These are phyloP conservation scores for Candida manassasensis DNA, from an alignment of 805 yeast species.

Conservation along the genomic window DNA sequence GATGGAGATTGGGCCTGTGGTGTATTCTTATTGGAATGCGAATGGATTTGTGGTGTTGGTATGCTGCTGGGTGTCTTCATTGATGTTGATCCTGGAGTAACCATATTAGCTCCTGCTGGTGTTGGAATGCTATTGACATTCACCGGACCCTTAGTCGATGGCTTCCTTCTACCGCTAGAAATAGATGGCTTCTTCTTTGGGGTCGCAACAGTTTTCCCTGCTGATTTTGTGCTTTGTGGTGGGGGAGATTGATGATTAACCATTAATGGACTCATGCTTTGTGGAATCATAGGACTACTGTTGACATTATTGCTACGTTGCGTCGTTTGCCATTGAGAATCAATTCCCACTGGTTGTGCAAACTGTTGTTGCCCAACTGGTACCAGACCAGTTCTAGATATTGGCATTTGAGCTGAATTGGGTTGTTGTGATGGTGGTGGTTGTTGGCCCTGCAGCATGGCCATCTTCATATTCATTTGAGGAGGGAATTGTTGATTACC, in stretches of 20 bases:
- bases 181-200: slow-evolving; percentile 11
- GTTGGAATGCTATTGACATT: slow-evolving; percentile 27
- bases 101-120: slow-evolving; percentile 26
- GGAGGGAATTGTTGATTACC: slow-evolving; percentile 6
- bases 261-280: slow-evolving; percentile 8
- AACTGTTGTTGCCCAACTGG: slow-evolving; percentile 2
- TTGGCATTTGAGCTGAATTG: slow-evolving; percentile 8
- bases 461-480: slow-evolving; percentile 4
- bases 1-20: slow-evolving; percentile 37
- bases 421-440: slow-evolving; percentile 4
- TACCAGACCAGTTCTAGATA: slow-evolving; percentile 5
- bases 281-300: slow-evolving; percentile 25
- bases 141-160: slow-evolving; percentile 20
- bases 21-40: slow-evolving; percentile 38
- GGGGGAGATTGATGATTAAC: slow-evolving; percentile 9
- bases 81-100: slow-evolving; percentile 36
- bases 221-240: slow-evolving; percentile 5
- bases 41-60: slow-evolving; percentile 36
- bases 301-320: slow-evolving; percentile 10
- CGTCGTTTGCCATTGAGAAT: slow-evolving; percentile 4
- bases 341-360: neutral
- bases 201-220: slow-evolving; percentile 9
- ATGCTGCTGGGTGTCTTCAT: slow-evolving; percentile 43
- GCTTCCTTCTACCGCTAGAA: slow-evolving; percentile 18
- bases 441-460: slow-evolving; percentile 10